Base-by-base conservation (phyloP, 768 basidiomycete species). In the Artomyces pyxidatus region DNA sequence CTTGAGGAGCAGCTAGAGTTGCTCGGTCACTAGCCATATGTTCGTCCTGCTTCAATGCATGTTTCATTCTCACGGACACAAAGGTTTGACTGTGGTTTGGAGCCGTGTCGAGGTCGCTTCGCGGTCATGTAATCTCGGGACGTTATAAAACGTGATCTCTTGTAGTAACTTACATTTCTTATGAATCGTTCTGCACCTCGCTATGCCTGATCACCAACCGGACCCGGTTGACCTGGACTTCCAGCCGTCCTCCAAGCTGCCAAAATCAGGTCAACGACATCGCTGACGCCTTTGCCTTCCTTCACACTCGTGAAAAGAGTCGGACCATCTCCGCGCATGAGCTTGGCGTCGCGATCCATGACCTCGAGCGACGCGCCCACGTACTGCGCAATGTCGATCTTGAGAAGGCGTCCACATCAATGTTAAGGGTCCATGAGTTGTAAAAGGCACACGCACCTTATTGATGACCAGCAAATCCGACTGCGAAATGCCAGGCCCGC, bases 401-500 rank as follows among this genome's bases (percentile, higher is more conserved):
- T n/a, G n/a, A n/a, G n/a, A 61, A 35, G 16, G 10, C 19, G n/a
- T n/a, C n/a, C n/a, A n/a, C n/a, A n/a, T n/a, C n/a, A n/a, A n/a
- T n/a, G n/a, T n/a, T n/a, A n/a, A n/a, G n/a, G n/a, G n/a, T n/a
- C n/a, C n/a, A n/a, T n/a, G n/a, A n/a, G n/a, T n/a, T n/a, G n/a
- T n/a, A n/a, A n/a, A n/a, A n/a, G n/a, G 5, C 5, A 44, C 3
- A 26, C 37, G 14, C 19, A 85, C 94, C 77, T 99, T 99, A 73
- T 98, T 98, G 58, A 98, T 81, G 22, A 99, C 81, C 47, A 99
- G 70, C 10, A 99, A 71, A 68, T 98, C 96, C 1, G 92, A 95
- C 61, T 93, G 88, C 1, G 92, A 93, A 57, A 99, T 97, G 9
- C 95, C 96, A 1, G 95, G 96, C 1, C 95, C 96, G 4, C 96